A percentile compares a stretch with the other conserved stretches of the same genome.
Evolutionary conservation across 2,329 filamentous ascomycete genomes (phyloP).

Genomic region (Fusarium sp.): DNA sequence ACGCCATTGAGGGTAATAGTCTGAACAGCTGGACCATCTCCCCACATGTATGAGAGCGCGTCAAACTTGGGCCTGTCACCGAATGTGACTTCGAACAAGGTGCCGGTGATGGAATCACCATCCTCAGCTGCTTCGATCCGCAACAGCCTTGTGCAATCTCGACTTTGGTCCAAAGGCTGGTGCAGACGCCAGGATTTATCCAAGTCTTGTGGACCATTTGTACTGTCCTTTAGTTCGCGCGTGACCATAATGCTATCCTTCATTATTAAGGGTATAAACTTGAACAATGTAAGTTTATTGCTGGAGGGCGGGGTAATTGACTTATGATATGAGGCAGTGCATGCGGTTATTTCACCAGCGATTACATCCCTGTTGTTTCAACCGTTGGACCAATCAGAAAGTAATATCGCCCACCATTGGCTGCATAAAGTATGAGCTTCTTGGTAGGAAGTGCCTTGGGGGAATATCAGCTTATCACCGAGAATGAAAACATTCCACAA

Average conservation of each 20-base stretch:
- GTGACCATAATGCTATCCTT: neutral
- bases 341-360: neutral
- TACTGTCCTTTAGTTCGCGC: neutral
- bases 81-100: neutral
- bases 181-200: neutral
- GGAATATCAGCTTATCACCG: neutral
- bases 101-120: neutral
- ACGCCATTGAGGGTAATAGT: neutral
- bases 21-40: neutral
- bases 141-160: neutral
- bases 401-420: neutral
- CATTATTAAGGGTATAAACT: neutral
- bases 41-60: neutral
- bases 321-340: neutral
- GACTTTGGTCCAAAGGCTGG: neutral
- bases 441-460: neutral
- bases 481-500: neutral
- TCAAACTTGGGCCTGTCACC: neutral
- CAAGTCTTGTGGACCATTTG: neutral
- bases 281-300: neutral
- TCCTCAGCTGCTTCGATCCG: neutral
- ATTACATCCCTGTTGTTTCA: neutral
- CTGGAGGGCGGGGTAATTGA: neutral
- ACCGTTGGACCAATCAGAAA: neutral
- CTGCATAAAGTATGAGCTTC: neutral